Evolutionary conservation across 371 early-diverging fungal species (phyloP).

Genomic region (Conidiobolus coronatus): DNA sequence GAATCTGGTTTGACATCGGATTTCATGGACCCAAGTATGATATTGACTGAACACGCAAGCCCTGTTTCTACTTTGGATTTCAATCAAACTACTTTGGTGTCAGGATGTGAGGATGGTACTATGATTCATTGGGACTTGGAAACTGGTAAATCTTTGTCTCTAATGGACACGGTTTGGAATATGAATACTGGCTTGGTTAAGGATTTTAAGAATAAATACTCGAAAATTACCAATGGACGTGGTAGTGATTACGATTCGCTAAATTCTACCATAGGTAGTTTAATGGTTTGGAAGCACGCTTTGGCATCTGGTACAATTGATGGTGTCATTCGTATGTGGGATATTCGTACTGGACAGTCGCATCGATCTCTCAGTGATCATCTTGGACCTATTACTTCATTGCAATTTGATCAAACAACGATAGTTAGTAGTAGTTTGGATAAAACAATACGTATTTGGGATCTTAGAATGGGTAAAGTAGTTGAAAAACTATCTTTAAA

Average conservation of each 20-base stretch:
- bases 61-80: slow-evolving; percentile 24
- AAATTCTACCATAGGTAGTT: slow-evolving; percentile 34
- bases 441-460: slow-evolving; percentile 60
- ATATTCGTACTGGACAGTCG: slow-evolving; percentile 15
- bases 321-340: slow-evolving; percentile 75
- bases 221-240: slow-evolving; percentile 1
- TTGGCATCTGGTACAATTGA: slow-evolving; percentile 67
- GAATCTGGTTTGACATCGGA: not conserved
- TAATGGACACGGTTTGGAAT: slow-evolving; percentile 45
- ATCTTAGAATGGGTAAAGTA: slow-evolving; percentile 44
- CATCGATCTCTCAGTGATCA: slow-evolving; percentile 55
- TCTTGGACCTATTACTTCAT: slow-evolving; percentile 34
- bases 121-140: slow-evolving; percentile 74
- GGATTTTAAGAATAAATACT: not conserved
- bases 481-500: slow-evolving; percentile 30
- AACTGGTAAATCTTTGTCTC: slow-evolving; percentile 37
- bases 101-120: slow-evolving; percentile 74
- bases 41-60: slow-evolving; percentile 24
- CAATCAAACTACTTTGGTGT: slow-evolving; percentile 20
- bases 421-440: slow-evolving; percentile 64
- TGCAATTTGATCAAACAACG: slow-evolving; percentile 54
- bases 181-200: slow-evolving; percentile 12
- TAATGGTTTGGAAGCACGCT: slow-evolving; percentile 61
- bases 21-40: slow-evolving; percentile 15
- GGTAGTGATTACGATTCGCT: slow-evolving; percentile 14